These are phyloP conservation scores for Pseudonitzschia pungens DNA, from an alignment of 108 stramenopile genomes.

Conservation along the genomic window DNA sequence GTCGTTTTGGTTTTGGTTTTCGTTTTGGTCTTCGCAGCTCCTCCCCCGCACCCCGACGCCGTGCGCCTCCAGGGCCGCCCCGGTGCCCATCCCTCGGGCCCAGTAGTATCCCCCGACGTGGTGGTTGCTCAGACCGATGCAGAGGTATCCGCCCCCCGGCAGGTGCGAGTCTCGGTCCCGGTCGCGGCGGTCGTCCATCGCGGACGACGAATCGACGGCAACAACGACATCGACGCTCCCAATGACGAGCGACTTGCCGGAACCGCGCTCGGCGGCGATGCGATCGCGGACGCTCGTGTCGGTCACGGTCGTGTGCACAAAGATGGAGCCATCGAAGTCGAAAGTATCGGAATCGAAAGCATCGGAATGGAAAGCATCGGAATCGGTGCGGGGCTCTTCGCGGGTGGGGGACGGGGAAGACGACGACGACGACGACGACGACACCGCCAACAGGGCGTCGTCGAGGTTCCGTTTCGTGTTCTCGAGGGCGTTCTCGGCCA, in stretches of 20 bases:
- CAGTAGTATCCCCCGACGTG: constrained; percentile 81
- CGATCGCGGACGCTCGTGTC: constrained; percentile 25
- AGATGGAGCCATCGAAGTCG: constrained; percentile 28
- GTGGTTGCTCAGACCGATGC: constrained; percentile 77
- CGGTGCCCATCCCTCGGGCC: constrained; percentile 71
- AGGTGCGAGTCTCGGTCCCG: neutral
- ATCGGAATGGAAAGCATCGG: neutral
- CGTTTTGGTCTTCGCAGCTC: too few relatives aligned
- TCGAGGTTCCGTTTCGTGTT: constrained; percentile 5
- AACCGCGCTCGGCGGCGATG: constrained; percentile 6
- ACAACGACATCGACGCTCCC: constrained; percentile 33
- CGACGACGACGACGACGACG: neutral
- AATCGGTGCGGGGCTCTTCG: too few relatives aligned
- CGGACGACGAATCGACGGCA: too few relatives aligned
- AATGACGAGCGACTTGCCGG: constrained; percentile 22
- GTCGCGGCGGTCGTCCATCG: too few relatives aligned
- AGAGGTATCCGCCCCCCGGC: constrained; percentile 35
- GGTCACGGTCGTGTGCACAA: constrained; percentile 31
- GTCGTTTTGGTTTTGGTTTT: too few relatives aligned
- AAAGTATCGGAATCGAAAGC: neutral
- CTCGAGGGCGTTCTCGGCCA: constrained; percentile 25
- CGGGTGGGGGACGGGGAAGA: neutral
- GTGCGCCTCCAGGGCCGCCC: constrained; percentile 67
- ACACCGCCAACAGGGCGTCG: neutral
- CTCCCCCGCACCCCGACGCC: constrained; percentile 41